Evolutionary conservation across 306 rosid genomes (phyloP).

Genomic region (Senna tora): DNA sequence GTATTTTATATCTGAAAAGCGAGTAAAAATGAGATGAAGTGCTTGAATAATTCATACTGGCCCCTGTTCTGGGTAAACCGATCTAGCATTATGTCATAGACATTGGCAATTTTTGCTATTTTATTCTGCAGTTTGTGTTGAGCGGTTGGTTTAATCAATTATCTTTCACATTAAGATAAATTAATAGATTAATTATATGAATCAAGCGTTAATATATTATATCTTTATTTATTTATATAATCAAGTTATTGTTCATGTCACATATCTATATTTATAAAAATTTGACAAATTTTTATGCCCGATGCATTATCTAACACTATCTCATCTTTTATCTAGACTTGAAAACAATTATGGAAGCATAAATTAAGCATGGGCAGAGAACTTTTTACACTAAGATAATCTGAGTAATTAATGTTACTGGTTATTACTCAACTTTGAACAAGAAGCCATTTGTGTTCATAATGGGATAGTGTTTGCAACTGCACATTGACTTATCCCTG

Average conservation of each 20-base stretch:
- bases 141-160: neutral
- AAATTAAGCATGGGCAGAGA: too few relatives aligned
- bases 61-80: neutral
- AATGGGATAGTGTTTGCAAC: conserved; percentile 30
- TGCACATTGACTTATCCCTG: conserved; percentile 45
- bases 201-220: too few relatives aligned
- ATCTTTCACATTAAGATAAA: neutral
- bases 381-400: neutral
- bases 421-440: conserved; percentile 21
- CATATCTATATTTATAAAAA: too few relatives aligned
- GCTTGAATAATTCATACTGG: neutral
- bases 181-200: too few relatives aligned
- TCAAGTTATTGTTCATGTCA: too few relatives aligned
- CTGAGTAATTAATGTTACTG: neutral
- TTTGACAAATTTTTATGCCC: too few relatives aligned
- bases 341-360: too few relatives aligned
- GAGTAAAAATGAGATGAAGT: neutral
- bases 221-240: too few relatives aligned
- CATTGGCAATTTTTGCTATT: neutral
- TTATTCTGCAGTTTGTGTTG: neutral
- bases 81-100: neutral
- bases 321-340: too few relatives aligned
- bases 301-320: too few relatives aligned
- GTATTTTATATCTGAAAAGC: neutral
- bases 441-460: conserved; percentile 32